Evolutionary conservation across 2,329 filamentous ascomycete genomes (phyloP).

Genomic region (Aphanocladium album): DNA sequence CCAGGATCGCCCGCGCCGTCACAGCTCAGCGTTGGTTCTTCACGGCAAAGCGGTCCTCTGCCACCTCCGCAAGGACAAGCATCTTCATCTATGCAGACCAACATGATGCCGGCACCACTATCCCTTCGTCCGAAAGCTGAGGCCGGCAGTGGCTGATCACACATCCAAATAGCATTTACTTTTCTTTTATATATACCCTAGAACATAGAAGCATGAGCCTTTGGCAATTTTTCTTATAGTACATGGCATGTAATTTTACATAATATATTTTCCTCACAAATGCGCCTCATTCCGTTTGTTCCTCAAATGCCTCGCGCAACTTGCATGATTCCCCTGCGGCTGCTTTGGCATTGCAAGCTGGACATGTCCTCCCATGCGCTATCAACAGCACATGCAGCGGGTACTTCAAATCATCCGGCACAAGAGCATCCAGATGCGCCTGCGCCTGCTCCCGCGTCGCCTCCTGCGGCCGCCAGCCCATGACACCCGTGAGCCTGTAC

Average conservation of each 20-base stretch:
- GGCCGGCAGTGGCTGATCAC: too few relatives aligned
- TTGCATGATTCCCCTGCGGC: background rate
- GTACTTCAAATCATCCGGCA: conserved; percentile 47
- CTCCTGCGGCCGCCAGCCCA: conserved; percentile 42
- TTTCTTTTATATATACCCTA: background rate
- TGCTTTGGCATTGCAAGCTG: conserved; percentile 36
- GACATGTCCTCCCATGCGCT: conserved; percentile 41
- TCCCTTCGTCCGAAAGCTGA: background rate
- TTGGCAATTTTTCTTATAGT: background rate
- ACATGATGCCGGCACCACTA: background rate
- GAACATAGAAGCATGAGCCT: background rate
- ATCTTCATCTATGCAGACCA: background rate
- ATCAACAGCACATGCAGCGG: conserved; percentile 45
- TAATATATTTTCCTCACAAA: background rate
- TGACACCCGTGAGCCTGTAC: conserved; percentile 41
- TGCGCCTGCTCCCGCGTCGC: conserved; percentile 42
- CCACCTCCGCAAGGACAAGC: background rate
- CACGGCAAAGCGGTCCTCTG: background rate
- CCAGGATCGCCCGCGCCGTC: background rate
- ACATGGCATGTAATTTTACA: background rate
- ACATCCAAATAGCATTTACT: too few relatives aligned
- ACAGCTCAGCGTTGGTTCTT: background rate
- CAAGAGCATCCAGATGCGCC: conserved; percentile 42
- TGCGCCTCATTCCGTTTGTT: background rate
- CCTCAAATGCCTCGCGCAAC: background rate